Conservation (phyloP, 2,329 filamentous ascomycete genomes). For the Nannizzia gypsea region DNA sequence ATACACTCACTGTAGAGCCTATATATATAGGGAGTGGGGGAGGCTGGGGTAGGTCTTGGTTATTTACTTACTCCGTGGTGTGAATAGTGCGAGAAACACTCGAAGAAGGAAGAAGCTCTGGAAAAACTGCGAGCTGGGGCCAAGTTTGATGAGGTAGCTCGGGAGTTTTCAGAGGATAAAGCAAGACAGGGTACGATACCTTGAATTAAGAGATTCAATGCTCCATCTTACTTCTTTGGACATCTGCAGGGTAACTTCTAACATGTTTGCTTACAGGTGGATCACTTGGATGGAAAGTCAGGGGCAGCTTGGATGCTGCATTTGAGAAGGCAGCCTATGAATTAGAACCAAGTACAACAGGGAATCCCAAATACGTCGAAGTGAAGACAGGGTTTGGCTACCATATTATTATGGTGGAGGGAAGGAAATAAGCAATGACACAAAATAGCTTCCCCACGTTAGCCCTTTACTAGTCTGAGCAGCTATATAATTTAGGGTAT, state of each 20-base stretch:
- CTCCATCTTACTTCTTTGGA: neutral
- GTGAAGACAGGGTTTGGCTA: conserved; percentile 55
- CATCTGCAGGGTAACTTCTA: neutral
- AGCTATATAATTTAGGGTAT: neutral
- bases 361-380: conserved; percentile 49
- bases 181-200: conserved; percentile 41
- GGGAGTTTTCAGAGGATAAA: conserved; percentile 55
- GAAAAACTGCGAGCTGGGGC: conserved; percentile 47
- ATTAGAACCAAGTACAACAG: conserved; percentile 48
- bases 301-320: conserved; percentile 44
- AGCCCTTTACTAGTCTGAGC: neutral
- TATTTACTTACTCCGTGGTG: neutral
- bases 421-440: conserved; percentile 38
- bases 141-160: conserved; percentile 55
- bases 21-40: neutral
- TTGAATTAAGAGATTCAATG: neutral
- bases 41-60: neutral
- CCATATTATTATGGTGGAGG: conserved; percentile 58
- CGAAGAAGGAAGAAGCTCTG: conserved; percentile 54
- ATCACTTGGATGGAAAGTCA: conserved; percentile 51
- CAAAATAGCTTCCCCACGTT: neutral
- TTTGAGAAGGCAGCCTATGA: conserved; percentile 54
- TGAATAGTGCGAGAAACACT: conserved; percentile 48
- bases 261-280: conserved; percentile 36
- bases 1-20: neutral